Base-by-base conservation (phyloP, 2,329 filamentous ascomycete genomes). In the Gaeumannomyces tritici region DNA sequence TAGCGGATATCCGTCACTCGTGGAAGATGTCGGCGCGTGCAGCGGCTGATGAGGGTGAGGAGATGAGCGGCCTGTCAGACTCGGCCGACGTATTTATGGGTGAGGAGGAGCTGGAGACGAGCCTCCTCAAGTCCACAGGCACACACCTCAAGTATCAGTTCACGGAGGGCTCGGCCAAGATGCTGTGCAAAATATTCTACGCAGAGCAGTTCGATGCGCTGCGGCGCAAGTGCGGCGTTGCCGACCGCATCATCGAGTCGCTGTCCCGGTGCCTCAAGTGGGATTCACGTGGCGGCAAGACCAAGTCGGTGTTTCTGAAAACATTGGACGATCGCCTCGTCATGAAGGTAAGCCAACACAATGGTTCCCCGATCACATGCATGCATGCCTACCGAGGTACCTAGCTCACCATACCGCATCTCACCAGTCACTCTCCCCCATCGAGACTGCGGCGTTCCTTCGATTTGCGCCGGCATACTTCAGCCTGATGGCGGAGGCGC, bases 141-240 rank as follows among this genome's bases (percentile, higher is more conserved):
- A 96, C 91, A 1, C 95, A 99, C 73, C 86, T 97, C 67, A 96
- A 96, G 71, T 99, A 97, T 72, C 91, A 96, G 64, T 99, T 98
- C 75, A 88, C 89, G 31, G 93, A 97, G 72, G 92, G 93, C 0
- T 87, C 90, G n/a, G 93, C 96, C 3, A 91, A 89, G 69, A 96
- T 97, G 84, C 89, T 93, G 60, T 98, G 96, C 79, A 99, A 99
- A 75, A 95, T 99, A 58, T 98, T 99, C 75, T 99, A 96, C 70
- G 95, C 95, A 0, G 95, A 98, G 73, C 95, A 97, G 66, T 99
- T 99, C 69, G 95, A 99, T 75, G 95, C 95, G 3, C 82, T 99
- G 54, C 87, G 95, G 62, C 85, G 90, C 63, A 97, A 96, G 74
- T 98, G 93, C 67, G 93, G 93, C 21, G 89, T 97, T 11, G 88